Base-by-base conservation (phyloP, 1,284 basidiomycete species). In the Cutaneotrichosporon sp. region DNA sequence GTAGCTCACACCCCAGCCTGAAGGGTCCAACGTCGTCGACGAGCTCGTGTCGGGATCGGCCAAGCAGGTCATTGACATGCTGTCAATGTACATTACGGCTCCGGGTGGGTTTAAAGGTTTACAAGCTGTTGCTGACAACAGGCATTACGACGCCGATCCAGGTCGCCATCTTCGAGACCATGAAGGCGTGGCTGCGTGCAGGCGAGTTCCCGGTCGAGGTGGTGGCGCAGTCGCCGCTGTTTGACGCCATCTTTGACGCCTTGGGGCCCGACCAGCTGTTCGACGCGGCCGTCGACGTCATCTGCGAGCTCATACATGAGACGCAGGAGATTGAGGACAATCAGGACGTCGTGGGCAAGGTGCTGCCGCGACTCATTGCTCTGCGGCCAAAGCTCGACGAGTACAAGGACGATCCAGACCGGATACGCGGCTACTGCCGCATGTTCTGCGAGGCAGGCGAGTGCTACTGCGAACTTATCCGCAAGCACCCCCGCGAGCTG, bases 301-400 rank as follows among this genome's bases (percentile, higher is more conserved):
- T 97, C 50, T 94, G 90, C 74, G 92, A 97, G 69, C 77, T 97
- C 61, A 93, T 98, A 55, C 92, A 97, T 74, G 96, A 99, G 73
- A 98, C 96, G 0, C 94, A 97, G 75, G 96, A 99, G 74, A 81
- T 97, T 22, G 86, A 96, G 59, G 94, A 98, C 46, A 94, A 93
- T 69, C 88, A 93, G 83, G 76, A 81, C 14, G 83, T 88, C 59
- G 92, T 98, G 62, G 82, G 96, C 69, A 78, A 85, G 54, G 85
- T 99, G 51, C 84, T 98, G 0, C 89, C 90, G 0, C 80, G 82
- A 18, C 79, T 97, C 39, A 85, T 93, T 51, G 82, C 81, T 2
- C 75, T 97, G 38, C 83, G 81, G 54, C 80, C 83, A 1, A 78
- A 81, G 55, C 77, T 97, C 43, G 68, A 73, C 23, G 70, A 69